phyloP scores from a whole-genome alignment of 2,329 filamentous ascomycete genomes.

The Aspergillus spinulosporus region DNA sequence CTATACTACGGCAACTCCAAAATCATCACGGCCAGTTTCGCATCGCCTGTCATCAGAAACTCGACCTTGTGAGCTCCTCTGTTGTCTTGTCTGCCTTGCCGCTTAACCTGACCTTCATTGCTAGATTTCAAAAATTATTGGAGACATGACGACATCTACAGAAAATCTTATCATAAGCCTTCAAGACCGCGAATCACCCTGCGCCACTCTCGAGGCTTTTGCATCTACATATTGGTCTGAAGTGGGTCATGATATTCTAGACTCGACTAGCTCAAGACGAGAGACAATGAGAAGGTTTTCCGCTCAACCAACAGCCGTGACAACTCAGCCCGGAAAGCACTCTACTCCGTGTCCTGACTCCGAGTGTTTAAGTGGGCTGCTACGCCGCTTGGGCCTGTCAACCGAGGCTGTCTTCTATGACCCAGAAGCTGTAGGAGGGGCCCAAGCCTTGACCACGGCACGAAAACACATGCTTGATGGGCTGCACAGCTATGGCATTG shows the following conservation, averaged over 20 bases:
- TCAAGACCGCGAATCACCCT: slow-evolving; percentile 36
- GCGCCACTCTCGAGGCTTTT: slow-evolving; percentile 36
- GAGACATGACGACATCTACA: slow-evolving; percentile 36
- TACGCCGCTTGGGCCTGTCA: slow-evolving; percentile 38
- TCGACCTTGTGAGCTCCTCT: slow-evolving; percentile 35
- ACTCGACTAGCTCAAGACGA: slow-evolving; percentile 27
- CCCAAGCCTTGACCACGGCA: slow-evolving; percentile 31
- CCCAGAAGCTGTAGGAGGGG: slow-evolving; percentile 19
- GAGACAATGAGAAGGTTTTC: slow-evolving; percentile 32
- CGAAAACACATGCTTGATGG: slow-evolving; percentile 31
- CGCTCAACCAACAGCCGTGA: slow-evolving; percentile 23
- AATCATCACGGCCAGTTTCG: slow-evolving; percentile 33
- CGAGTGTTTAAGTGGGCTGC: slow-evolving; percentile 31
- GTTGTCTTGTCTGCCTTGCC: not conserved
- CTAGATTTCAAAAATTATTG: slow-evolving; percentile 36
- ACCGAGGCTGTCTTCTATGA: slow-evolving; percentile 29
- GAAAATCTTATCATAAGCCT: slow-evolving; percentile 32
- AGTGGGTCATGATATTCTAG: slow-evolving; percentile 23
- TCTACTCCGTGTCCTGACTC: slow-evolving; percentile 20
- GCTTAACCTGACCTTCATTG: slow-evolving; percentile 22
- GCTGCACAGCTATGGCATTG: slow-evolving; percentile 28
- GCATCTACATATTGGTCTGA: slow-evolving; percentile 35
- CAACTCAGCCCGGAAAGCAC: slow-evolving; percentile 20
- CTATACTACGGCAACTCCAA: slow-evolving; percentile 39
- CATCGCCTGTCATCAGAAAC: slow-evolving; percentile 33